Base-by-base conservation (phyloP, 352 stramenopile genomes). In the Aphanomyces astaci region DNA sequence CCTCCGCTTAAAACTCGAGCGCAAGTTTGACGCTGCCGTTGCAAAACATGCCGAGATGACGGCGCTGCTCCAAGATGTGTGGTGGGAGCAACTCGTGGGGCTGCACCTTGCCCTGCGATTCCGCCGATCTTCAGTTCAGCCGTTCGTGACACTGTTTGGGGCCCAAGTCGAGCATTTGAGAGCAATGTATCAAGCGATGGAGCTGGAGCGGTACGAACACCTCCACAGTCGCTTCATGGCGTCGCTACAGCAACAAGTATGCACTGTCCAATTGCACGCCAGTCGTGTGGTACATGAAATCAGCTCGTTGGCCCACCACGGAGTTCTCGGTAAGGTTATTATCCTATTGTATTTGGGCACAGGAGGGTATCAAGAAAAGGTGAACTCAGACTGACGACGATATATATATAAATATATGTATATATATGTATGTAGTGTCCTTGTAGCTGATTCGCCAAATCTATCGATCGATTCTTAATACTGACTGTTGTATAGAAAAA, bases 161-260 rank as follows among this genome's bases (percentile, higher is more conserved):
- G 90, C 81, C 54, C 70, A 90, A 4, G 78, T 91, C 32, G 74
- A 80, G 0, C 82, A 93, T 66, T 60, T 93, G 11, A 76, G 77
- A 0, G 84, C 82, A 32, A 75, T 93, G 19, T 89, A 84, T 72
- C 81, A 83, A 56, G 82, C 85, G 17, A 93, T 93, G 78, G 76
- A 89, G 57, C 78, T 93, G 33, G 85, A 93, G 59, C 75, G 88
- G 63, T 94, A 94, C 66, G 84, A 90, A 9, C 27, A 78, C 2
- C 65, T 94, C 31, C 85, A 93, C 60, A 81, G 88, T 40, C 75
- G 70, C 64, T 91, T 87, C 72, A 89, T 93, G 85, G 88, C 89
- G 64, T 72, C 81, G 19, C 75, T 93, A 4, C 82, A 93, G 73
- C 83, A 82, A 22, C 81, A 93, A 54, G 88, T 93, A 54, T 91